Evolutionary conservation across 805 yeast species (phyloP).

Genomic region (Candida odintsovae): DNA sequence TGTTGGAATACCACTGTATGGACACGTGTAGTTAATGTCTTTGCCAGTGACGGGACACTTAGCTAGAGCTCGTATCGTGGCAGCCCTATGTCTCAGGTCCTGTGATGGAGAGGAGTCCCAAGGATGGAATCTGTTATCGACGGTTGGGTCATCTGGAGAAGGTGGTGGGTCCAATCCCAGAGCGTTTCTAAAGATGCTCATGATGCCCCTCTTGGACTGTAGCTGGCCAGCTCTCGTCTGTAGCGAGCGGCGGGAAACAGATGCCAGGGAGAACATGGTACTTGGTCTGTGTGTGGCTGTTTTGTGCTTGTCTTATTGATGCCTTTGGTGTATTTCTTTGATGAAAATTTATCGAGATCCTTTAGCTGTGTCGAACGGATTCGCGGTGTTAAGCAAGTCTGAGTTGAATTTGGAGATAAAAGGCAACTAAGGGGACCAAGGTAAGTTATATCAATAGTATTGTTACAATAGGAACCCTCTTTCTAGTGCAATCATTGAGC

Average conservation of each 20-base stretch:
- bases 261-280: not conserved
- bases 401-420: too few relatives aligned
- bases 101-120: slow-evolving; percentile 93
- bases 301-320: not conserved
- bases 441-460: too few relatives aligned
- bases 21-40: slow-evolving; percentile 82
- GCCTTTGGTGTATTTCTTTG: not conserved
- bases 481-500: too few relatives aligned
- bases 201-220: slow-evolving; percentile 21
- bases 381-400: too few relatives aligned
- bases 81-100: slow-evolving; percentile 87
- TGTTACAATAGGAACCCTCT: too few relatives aligned
- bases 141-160: slow-evolving; percentile 61
- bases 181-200: slow-evolving; percentile 39
- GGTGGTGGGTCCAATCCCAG: slow-evolving; percentile 59
- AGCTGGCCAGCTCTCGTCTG: not conserved
- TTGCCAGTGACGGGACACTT: slow-evolving; percentile 85
- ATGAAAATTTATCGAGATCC: not conserved
- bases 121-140: slow-evolving; percentile 67
- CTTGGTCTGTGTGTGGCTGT: not conserved
- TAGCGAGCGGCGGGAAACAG: not conserved
- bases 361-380: not conserved
- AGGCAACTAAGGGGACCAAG: too few relatives aligned
- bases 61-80: slow-evolving; percentile 80
- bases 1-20: slow-evolving; percentile 92